phyloP scores from a whole-genome alignment of 2,329 filamentous ascomycete genomes.

The Fusarium torreyae region DNA sequence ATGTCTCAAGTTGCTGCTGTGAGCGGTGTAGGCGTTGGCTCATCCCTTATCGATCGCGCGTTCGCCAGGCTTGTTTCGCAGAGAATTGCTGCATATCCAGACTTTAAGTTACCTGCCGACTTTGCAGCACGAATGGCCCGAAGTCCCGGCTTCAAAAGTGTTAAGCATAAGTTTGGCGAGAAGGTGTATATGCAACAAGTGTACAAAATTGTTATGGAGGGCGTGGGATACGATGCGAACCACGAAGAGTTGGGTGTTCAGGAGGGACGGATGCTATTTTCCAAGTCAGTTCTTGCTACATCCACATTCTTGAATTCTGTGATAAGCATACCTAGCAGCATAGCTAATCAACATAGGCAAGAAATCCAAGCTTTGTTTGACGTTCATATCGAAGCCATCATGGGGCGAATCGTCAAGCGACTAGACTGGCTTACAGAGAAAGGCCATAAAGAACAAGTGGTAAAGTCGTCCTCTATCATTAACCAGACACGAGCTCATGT shows the following conservation, averaged over 20 bases:
- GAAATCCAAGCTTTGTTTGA: slow-evolving; percentile 63
- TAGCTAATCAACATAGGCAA: slow-evolving; percentile 47
- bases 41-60: slow-evolving; percentile 62
- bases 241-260: slow-evolving; percentile 58
- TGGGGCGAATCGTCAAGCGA: slow-evolving; percentile 57
- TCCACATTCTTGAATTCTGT: too few relatives aligned
- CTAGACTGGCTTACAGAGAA: slow-evolving; percentile 57
- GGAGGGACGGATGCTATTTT: slow-evolving; percentile 58
- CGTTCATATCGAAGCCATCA: slow-evolving; percentile 50
- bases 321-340: too few relatives aligned
- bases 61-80: slow-evolving; percentile 59
- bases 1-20: slow-evolving; percentile 58
- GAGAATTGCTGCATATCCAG: slow-evolving; percentile 56
- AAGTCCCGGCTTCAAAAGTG: slow-evolving; percentile 57
- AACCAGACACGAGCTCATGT: too few relatives aligned
- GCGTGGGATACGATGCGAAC: slow-evolving; percentile 58
- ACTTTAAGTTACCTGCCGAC: slow-evolving; percentile 57
- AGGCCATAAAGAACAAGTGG: slow-evolving; percentile 54
- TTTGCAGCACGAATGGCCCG: slow-evolving; percentile 56
- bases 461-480: slow-evolving; percentile 35
- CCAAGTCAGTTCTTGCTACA: slow-evolving; percentile 51
- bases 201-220: slow-evolving; percentile 62
- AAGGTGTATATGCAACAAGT: slow-evolving; percentile 58
- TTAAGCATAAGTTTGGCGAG: slow-evolving; percentile 62
- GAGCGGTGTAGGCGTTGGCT: slow-evolving; percentile 62